Percentiles rank a stretch among this genome's conserved stretches.
These are phyloP conservation scores for Mycena sanguinolenta DNA, from an alignment of 768 basidiomycete genomes.

Conservation along the genomic window DNA sequence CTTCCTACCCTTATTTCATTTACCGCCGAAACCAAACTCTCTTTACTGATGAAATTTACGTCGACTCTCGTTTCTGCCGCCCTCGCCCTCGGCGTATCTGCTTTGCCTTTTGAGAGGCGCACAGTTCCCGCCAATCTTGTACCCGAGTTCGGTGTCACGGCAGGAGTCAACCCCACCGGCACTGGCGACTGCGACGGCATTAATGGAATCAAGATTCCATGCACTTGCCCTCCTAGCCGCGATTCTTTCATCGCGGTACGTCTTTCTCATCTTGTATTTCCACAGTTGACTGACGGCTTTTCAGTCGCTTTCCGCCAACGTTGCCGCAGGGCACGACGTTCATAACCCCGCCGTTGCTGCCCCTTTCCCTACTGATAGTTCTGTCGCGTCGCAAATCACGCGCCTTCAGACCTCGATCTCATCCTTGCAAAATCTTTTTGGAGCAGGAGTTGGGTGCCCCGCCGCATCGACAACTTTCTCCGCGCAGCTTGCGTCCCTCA, in stretches of 20 bases:
- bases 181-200: constrained; percentile 2
- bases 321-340: constrained; percentile 9
- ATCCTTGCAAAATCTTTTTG: constrained; percentile 80
- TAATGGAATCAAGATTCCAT: constrained; percentile 5
- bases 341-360: constrained; percentile 71
- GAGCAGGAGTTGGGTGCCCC: constrained; percentile 78
- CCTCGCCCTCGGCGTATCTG: constrained; percentile 52
- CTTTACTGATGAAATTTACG: constrained; percentile 47
- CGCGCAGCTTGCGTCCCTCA: background rate
- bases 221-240: constrained; percentile 10
- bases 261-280: background rate
- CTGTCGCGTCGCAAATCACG: constrained; percentile 62
- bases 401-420: constrained; percentile 73
- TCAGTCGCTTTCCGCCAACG: constrained; percentile 10
- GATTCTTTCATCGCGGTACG: constrained; percentile 9
- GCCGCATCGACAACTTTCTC: constrained; percentile 69
- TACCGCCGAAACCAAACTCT: constrained; percentile 1
- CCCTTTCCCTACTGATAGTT: constrained; percentile 74
- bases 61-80: constrained; percentile 39
- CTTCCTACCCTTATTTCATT: background rate
- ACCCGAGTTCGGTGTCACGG: constrained; percentile 2
- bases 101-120: constrained; percentile 55
- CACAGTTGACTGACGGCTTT: background rate
- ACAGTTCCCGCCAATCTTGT: constrained; percentile 62
- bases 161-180: constrained; percentile 4